These are phyloP conservation scores for Panellus pusillus DNA, from an alignment of 768 basidiomycete genomes.

Conservation along the genomic window DNA sequence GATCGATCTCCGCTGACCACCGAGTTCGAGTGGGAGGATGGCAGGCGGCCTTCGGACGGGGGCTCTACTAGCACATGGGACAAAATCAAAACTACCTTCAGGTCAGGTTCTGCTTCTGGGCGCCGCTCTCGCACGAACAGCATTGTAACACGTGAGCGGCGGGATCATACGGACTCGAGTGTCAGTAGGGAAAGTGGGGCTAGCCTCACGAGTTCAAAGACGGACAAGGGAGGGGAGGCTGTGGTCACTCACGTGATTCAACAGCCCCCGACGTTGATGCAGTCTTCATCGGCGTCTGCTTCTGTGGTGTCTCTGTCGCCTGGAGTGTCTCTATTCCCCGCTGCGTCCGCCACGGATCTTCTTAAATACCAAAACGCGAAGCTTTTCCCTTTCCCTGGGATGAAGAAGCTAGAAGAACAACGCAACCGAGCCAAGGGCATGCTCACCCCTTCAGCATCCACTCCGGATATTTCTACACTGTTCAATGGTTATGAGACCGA, in stretches of 20 bases:
- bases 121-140: slow-evolving; percentile 82
- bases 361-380: slow-evolving; percentile 77
- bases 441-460: slow-evolving; percentile 44
- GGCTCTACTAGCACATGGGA: slow-evolving; percentile 66
- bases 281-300: slow-evolving; percentile 71
- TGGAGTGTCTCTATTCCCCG: slow-evolving; percentile 76
- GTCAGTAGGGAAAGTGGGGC: slow-evolving; percentile 76
- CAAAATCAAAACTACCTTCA: slow-evolving; percentile 68
- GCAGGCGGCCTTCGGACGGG: slow-evolving; percentile 59
- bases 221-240: slow-evolving; percentile 47
- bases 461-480: slow-evolving; percentile 43
- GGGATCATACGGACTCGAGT: slow-evolving; percentile 71
- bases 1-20: slow-evolving; percentile 57
- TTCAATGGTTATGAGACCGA: slow-evolving; percentile 51
- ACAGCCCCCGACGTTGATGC: slow-evolving; percentile 43
- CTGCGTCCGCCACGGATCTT: slow-evolving; percentile 67
- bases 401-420: slow-evolving; percentile 75
- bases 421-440: slow-evolving; percentile 58
- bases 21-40: slow-evolving; percentile 55
- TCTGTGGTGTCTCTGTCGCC: slow-evolving; percentile 67
- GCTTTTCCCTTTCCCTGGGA: slow-evolving; percentile 88
- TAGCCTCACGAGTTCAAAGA: slow-evolving; percentile 63
- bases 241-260: slow-evolving; percentile 39
- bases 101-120: slow-evolving; percentile 65
- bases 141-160: slow-evolving; percentile 62